Conservation (phyloP, 768 basidiomycete species). For the Psilocybe tampanensis region DNA sequence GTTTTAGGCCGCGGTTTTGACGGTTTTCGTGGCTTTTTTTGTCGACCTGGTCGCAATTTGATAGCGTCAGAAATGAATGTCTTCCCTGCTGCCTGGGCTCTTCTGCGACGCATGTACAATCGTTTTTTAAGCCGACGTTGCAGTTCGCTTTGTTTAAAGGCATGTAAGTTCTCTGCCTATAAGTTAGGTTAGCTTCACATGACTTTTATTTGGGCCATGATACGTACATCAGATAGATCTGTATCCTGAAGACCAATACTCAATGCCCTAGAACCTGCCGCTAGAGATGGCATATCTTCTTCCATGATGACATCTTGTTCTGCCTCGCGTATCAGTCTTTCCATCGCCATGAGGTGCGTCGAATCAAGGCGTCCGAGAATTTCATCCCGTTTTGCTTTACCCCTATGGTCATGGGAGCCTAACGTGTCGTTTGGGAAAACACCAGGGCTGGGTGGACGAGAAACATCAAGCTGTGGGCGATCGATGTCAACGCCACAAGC, state of each 20-base stretch:
- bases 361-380: slow-evolving; percentile 24
- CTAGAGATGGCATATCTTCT: background rate
- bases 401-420: background rate
- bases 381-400: background rate
- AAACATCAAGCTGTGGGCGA: background rate
- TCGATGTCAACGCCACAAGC: slow-evolving; percentile 17
- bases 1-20: slow-evolving; percentile 22
- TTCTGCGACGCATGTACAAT: slow-evolving; percentile 72
- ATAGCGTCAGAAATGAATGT: slow-evolving; percentile 25
- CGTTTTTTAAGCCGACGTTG: slow-evolving; percentile 63
- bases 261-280: background rate
- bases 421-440: background rate
- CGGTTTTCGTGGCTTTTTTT: slow-evolving; percentile 20
- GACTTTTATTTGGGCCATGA: background rate
- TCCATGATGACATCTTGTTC: slow-evolving; percentile 3
- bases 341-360: slow-evolving; percentile 24
- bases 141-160: slow-evolving; percentile 21
- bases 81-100: slow-evolving; percentile 50
- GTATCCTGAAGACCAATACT: background rate
- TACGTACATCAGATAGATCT: background rate
- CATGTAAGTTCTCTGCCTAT: background rate
- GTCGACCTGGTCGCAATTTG: slow-evolving; percentile 42
- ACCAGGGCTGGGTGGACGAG: background rate
- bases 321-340: slow-evolving; percentile 24
- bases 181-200: no score